Evolutionary conservation across 345 rosid species (phyloP), one percentile per base, ranked within the genome.

Genomic region (Raphanus raphanistrum): DNA sequence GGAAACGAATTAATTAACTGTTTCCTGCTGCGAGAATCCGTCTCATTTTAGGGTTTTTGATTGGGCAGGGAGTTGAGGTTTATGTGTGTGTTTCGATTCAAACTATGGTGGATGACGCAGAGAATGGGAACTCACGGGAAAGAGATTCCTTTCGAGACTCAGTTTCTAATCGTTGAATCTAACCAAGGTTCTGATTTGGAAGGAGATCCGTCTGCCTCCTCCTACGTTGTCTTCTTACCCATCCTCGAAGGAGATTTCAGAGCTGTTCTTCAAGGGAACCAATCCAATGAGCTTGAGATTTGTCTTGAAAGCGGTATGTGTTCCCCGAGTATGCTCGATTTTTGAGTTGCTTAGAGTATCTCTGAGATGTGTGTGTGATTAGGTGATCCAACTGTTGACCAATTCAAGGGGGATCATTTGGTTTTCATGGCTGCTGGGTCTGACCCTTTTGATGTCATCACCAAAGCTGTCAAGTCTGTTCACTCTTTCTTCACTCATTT

Each of bases 91-190:
- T 59, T 59, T 15, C 63, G 63, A 2, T 59, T 59, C 63, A 59
- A 59, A 26, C 8, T 59, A 27, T 59, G 63, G 63, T 59, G 63
- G 63, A 59, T 59, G 63, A 59, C 63, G 32, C 63, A 59, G 31
- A 59, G 63, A 59, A 59, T 59, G 63, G 63, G 63, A 33, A 59
- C 63, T 59, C 31, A 59, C 15, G 63, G 63, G 63, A 59, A 59
- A 27, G 63, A 59, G 33, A 59, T 59, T 59, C 63, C 63, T 11
- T 59, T 12, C 63, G 63, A 59, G 63, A 59, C 63, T 25, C 63
- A 59, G 5, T 59, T 59, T 59, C 33, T 59, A 10, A 59, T 59
- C 63, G 33, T 59, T 10, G 63, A 59, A 59, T 15, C 63, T 5
- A 4, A 59, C 63, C 15, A 12, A 1, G 63, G 63, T 0, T 59